Evolutionary conservation across 176 grass and related monocot species (phyloP), one percentile per base, ranked within the genome.

Genomic region (Oryza nivara): DNA sequence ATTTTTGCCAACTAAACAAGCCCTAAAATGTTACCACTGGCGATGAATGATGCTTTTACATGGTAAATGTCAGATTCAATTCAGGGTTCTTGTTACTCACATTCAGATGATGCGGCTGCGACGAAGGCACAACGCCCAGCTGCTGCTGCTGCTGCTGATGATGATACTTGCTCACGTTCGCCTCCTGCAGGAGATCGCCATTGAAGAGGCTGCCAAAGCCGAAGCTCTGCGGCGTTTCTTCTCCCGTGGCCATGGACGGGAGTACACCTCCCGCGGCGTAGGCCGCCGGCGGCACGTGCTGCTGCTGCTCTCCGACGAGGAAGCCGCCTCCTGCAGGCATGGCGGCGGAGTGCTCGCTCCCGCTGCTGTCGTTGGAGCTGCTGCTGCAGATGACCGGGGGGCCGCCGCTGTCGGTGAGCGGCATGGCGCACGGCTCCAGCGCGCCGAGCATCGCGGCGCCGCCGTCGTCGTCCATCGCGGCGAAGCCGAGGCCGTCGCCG

Each of bases 301-400:
- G 73, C 43, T 63, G 73, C 43, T 88, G 80, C 44, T 83, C 88
- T 40, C 66, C 82, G 23, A 67, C 20, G 54, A 89, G 78, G 56
- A 82, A 86, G 4, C 78, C 10, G 10, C 43, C 43, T 44, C 9
- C 43, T 44, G 7, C 83, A 6, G 83, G 78, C 51, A 81, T 77
- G 15, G 65, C 77, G 15, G 65, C 63, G 13, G 87, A 85, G 9
- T 81, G 82, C 52, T 85, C 82, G 9, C 82, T 85, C 7, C 88
- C 82, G 41, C 77, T 76, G 77, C 77, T 89, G 3, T 72, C 65
- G 65, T 81, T 85, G 16, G 88, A 85, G 51, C 87, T 88, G 52
- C 52, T 58, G 49, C 49, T 5, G 32, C 86, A 79, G 54, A 83
- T 46, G 19, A 56, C 22, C 3, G 80, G 80, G 1, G 80, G 80